Evolutionary conservation across 768 basidiomycete species (phyloP).

Genomic region (Russula olivacea): DNA sequence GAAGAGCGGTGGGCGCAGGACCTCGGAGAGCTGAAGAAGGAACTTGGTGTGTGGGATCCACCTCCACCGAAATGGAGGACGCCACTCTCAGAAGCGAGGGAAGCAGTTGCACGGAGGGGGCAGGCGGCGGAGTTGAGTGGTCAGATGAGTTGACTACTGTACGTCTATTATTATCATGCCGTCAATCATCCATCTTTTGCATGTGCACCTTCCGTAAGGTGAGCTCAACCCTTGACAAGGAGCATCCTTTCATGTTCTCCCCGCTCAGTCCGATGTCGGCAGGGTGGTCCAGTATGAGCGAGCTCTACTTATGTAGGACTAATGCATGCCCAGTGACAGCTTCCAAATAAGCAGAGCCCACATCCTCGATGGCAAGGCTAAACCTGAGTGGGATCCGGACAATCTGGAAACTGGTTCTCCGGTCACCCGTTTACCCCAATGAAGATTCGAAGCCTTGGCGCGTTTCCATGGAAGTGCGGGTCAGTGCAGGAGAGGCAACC

Average conservation of each 20-base stretch:
- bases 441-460: not conserved
- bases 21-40: slow-evolving; percentile 73
- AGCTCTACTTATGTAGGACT: not conserved
- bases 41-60: slow-evolving; percentile 81
- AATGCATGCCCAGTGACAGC: not conserved
- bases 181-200: slow-evolving; percentile 13
- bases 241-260: slow-evolving; percentile 6
- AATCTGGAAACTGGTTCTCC: not conserved
- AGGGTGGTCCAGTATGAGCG: not conserved
- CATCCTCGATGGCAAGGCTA: not conserved
- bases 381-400: not conserved
- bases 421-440: not conserved
- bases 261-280: not conserved
- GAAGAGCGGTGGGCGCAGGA: slow-evolving; percentile 89
- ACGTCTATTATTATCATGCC: slow-evolving; percentile 12
- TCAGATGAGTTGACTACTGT: slow-evolving; percentile 13
- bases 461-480: not conserved
- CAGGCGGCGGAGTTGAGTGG: not conserved
- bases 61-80: slow-evolving; percentile 68
- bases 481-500: slow-evolving; percentile 7
- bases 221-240: slow-evolving; percentile 12
- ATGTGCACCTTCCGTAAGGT: slow-evolving; percentile 7
- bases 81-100: slow-evolving; percentile 56
- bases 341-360: slow-evolving; percentile 2
- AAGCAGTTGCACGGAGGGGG: slow-evolving; percentile 34